A percentile compares a stretch with the other conserved stretches of the same genome.
phyloP scores from a whole-genome alignment of 768 basidiomycete genomes.

The Nevesoporus exiguus region DNA sequence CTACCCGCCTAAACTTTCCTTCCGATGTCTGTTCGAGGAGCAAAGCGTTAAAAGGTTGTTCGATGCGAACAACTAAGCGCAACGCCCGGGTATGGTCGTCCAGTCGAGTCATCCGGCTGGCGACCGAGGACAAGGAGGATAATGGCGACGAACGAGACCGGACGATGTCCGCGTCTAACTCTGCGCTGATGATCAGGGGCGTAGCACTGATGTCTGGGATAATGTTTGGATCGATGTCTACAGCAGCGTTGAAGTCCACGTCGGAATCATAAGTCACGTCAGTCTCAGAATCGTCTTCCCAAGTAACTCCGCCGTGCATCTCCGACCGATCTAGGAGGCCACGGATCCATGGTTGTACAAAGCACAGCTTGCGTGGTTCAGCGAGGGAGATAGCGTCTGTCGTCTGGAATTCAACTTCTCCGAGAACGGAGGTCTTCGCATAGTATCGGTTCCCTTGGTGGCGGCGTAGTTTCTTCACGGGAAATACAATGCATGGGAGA shows the following conservation, averaged over 20 bases:
- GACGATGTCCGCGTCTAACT: neutral
- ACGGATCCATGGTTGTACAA: neutral
- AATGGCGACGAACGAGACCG: neutral
- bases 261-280: neutral
- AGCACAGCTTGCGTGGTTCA: neutral
- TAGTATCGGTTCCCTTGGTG: neutral
- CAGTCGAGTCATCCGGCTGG: neutral
- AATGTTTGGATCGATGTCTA: neutral
- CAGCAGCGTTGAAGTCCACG: neutral
- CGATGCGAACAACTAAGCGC: neutral
- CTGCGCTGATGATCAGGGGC: neutral
- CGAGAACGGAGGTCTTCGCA: neutral
- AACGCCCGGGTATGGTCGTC: neutral
- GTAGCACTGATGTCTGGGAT: neutral
- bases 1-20: neutral
- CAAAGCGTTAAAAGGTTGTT: neutral
- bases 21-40: neutral
- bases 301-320: neutral
- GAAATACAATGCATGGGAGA: constrained; percentile 1
- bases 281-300: neutral
- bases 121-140: neutral
- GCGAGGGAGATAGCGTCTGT: neutral
- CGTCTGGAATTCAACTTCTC: neutral
- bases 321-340: neutral
- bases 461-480: neutral